A percentile compares a stretch with the other conserved stretches of the same genome.
These are phyloP conservation scores for Bothriochloa decipiens DNA, from an alignment of 176 grass and related monocot species.

Conservation along the genomic window DNA sequence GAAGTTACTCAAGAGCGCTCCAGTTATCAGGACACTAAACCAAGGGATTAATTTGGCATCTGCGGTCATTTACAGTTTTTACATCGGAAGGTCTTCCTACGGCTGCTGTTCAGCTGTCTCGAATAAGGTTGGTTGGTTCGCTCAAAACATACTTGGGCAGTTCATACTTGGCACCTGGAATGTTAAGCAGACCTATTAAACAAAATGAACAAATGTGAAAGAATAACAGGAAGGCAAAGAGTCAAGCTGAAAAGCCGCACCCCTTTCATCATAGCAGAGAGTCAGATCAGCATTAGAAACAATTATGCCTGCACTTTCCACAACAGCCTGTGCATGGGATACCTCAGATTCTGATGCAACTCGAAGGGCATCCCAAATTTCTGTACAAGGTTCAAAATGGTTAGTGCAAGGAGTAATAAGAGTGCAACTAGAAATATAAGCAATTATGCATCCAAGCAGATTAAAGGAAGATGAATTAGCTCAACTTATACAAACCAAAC, in stretches of 20 bases:
- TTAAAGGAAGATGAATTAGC: neutral
- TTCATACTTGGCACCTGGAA: neutral
- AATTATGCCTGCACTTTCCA: constrained; percentile 78
- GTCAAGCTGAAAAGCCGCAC: constrained; percentile 21
- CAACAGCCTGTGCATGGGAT: constrained; percentile 64
- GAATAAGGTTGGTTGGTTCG: constrained; percentile 48
- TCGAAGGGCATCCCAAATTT: constrained; percentile 85
- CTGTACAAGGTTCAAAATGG: constrained; percentile 35
- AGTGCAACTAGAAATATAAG: constrained; percentile 17
- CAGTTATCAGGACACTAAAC: constrained; percentile 30
- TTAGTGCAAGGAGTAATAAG: constrained; percentile 29
- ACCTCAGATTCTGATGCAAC: constrained; percentile 67
- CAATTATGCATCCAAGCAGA: constrained; percentile 4
- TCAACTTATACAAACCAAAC: constrained; percentile 1
- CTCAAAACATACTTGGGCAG: no score
- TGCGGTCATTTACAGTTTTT: constrained; percentile 59
- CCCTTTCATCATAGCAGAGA: constrained; percentile 79
- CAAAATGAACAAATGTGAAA: neutral
- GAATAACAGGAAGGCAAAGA: neutral
- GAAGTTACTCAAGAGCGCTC: constrained; percentile 37
- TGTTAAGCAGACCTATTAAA: constrained; percentile 1
- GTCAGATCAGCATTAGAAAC: constrained; percentile 70
- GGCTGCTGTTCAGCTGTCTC: constrained; percentile 56
- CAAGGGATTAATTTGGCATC: constrained; percentile 33
- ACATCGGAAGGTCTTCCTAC: constrained; percentile 40